Evolutionary conservation across 2,329 filamentous ascomycete genomes (phyloP).

Genomic region (Ophiostoma fasciatum): DNA sequence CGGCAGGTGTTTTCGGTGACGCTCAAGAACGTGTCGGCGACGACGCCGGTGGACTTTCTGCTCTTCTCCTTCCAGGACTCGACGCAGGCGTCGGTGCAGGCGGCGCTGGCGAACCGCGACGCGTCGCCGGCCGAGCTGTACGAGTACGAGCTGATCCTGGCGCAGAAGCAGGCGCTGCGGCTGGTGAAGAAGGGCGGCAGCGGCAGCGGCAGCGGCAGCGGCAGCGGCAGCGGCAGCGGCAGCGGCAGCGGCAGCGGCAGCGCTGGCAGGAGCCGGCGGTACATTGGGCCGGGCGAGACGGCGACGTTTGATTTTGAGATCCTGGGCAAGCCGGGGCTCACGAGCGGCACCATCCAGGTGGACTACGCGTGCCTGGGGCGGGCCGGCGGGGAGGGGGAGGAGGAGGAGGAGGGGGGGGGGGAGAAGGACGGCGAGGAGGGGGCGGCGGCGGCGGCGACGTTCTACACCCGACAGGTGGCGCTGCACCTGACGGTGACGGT

Average conservation of each 20-base stretch:
- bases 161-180: conserved; percentile 55
- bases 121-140: conserved; percentile 66
- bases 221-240: too few relatives aligned
- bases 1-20: conserved; percentile 62
- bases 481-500: conserved; percentile 78
- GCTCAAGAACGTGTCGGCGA: conserved; percentile 58
- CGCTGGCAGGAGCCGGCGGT: conserved; percentile 20
- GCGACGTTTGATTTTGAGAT: conserved; percentile 71
- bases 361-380: conserved; percentile 76
- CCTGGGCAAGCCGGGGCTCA: conserved; percentile 72
- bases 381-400: conserved; percentile 48
- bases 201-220: neutral
- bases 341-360: conserved; percentile 63
- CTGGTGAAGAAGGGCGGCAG: conserved; percentile 17
- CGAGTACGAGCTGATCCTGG: conserved; percentile 69
- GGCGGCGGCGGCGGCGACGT: conserved; percentile 55
- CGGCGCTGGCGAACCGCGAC: conserved; percentile 61
- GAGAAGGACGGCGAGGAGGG: too few relatives aligned
- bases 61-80: conserved; percentile 85
- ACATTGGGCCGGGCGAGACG: conserved; percentile 52
- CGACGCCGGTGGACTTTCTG: conserved; percentile 66
- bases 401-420: too few relatives aligned
- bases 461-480: conserved; percentile 72
- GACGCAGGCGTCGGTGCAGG: conserved; percentile 61
- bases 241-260: neutral